Evolutionary conservation across 768 basidiomycete species (phyloP).

Genomic region (Suillus alpinus): DNA sequence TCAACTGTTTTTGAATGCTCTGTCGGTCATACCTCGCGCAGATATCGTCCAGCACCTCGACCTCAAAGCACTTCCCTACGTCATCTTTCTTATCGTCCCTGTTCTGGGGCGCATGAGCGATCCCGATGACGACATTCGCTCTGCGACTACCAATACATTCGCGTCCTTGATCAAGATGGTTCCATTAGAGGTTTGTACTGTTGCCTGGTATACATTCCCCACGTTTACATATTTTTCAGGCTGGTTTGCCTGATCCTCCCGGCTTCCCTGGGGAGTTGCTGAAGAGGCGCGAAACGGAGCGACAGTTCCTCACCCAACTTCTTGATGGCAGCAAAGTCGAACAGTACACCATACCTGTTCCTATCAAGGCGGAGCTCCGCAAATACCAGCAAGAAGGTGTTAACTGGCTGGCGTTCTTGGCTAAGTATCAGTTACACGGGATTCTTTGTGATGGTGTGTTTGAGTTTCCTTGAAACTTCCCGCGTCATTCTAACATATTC

Average conservation of each 20-base stretch:
- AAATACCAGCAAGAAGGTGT: conserved; percentile 99
- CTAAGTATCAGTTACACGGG: conserved; percentile 96
- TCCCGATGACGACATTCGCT: conserved; percentile 83
- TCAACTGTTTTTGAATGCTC: background rate
- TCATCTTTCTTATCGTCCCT: conserved; percentile 95
- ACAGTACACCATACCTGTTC: conserved; percentile 80
- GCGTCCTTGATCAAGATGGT: conserved; percentile 98
- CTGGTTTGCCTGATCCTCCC: conserved; percentile 93
- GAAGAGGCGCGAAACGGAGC: conserved; percentile 80
- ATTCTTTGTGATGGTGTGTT: conserved; percentile 92
- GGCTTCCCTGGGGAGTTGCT: conserved; percentile 88
- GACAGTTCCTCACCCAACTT: conserved; percentile 89
- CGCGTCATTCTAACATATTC: background rate
- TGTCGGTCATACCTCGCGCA: conserved; percentile 31
- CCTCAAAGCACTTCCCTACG: conserved; percentile 92
- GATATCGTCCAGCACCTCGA: conserved; percentile 91
- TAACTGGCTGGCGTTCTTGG: conserved; percentile 97
- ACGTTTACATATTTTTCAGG: conserved; percentile 41
- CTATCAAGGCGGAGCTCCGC: conserved; percentile 90
- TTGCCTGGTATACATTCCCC: background rate
- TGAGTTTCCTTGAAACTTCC: background rate
- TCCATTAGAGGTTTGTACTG: conserved; percentile 76
- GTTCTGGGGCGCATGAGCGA: conserved; percentile 98
- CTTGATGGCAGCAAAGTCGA: conserved; percentile 95
- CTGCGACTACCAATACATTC: conserved; percentile 95